A percentile compares a stretch with the other conserved stretches of the same genome.
Conservation (phyloP, 768 basidiomycete genomes). For the Lactifluus hygrophoroides region DNA sequence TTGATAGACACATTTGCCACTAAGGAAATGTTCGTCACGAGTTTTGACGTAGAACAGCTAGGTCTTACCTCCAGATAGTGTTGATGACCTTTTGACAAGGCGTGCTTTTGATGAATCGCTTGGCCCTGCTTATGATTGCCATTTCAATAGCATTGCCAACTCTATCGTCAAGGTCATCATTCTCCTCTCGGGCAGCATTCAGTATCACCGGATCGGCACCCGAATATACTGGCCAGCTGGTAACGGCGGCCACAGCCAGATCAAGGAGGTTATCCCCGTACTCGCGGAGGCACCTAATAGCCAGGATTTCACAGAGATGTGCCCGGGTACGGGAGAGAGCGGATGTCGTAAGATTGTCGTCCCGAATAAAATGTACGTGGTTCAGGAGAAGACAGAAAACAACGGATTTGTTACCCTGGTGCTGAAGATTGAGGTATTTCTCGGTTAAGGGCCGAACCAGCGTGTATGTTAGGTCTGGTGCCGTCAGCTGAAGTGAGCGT, state of each 20-base stretch:
- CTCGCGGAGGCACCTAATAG: slow-evolving; percentile 67
- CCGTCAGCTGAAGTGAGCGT: slow-evolving; percentile 45
- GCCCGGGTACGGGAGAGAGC: slow-evolving; percentile 70
- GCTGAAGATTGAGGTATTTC: slow-evolving; percentile 72
- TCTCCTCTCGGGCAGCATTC: slow-evolving; percentile 50
- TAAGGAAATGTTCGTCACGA: slow-evolving; percentile 27
- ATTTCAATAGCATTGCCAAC: slow-evolving; percentile 91
- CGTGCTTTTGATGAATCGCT: slow-evolving; percentile 81
- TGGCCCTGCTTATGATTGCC: slow-evolving; percentile 82
- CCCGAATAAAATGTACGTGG: slow-evolving; percentile 75
- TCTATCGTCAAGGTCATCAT: slow-evolving; percentile 65
- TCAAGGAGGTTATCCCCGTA: slow-evolving; percentile 61
- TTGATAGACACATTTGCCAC: slow-evolving; percentile 87
- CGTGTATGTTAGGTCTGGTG: slow-evolving; percentile 86
- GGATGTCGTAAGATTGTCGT: slow-evolving; percentile 61
- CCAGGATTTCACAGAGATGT: slow-evolving; percentile 82
- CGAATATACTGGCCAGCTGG: slow-evolving; percentile 71
- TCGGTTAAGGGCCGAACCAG: slow-evolving; percentile 82
- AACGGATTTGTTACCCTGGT: slow-evolving; percentile 67
- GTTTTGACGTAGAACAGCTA: not conserved
- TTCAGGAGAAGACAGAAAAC: slow-evolving; percentile 87
- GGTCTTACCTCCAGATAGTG: slow-evolving; percentile 63
- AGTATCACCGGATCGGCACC: slow-evolving; percentile 60
- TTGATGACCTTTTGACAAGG: slow-evolving; percentile 88
- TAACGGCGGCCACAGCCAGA: slow-evolving; percentile 63